Percentiles rank a stretch among this genome's conserved stretches.
Conservation (phyloP, 192 early-diverging fungal species). For the Cladochytrium replicatum region DNA sequence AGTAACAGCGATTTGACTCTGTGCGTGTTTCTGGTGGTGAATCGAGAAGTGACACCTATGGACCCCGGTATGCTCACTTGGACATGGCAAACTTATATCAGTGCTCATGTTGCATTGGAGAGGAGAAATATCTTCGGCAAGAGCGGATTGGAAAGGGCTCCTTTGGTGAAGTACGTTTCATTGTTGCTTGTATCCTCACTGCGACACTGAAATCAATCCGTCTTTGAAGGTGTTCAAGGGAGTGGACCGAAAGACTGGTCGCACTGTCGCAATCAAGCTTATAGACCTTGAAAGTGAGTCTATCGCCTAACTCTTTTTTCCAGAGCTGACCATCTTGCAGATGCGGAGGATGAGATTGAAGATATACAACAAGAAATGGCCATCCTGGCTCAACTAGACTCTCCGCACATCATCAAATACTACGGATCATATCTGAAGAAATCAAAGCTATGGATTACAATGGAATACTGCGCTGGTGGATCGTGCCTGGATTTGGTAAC, state of each 20-base stretch:
- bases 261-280: conserved; percentile 90
- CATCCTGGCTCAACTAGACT: conserved; percentile 88
- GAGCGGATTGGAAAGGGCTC: conserved; percentile 25
- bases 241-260: conserved; percentile 51
- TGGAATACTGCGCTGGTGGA: conserved; percentile 94
- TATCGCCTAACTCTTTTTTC: too few species aligned
- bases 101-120: too few species aligned
- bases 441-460: conserved; percentile 92
- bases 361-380: conserved; percentile 97
- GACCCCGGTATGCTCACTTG: too few species aligned
- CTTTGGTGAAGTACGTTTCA: conserved; percentile 18
- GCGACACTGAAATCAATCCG: too few species aligned
- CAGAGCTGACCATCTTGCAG: too few species aligned
- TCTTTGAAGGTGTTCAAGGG: conserved; percentile 50
- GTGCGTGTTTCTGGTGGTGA: too few species aligned
- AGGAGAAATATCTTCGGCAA: too few species aligned
- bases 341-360: conserved; percentile 95
- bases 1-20: too few species aligned
- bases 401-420: conserved; percentile 80
- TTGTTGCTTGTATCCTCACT: too few species aligned
- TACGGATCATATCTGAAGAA: conserved; percentile 85
- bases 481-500: conserved; percentile 84
- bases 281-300: conserved; percentile 76
- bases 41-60: too few species aligned
- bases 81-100: too few species aligned